Evolutionary conservation across 2,329 filamentous ascomycete genomes (phyloP).

Genomic region (Fusarium aywerte): DNA sequence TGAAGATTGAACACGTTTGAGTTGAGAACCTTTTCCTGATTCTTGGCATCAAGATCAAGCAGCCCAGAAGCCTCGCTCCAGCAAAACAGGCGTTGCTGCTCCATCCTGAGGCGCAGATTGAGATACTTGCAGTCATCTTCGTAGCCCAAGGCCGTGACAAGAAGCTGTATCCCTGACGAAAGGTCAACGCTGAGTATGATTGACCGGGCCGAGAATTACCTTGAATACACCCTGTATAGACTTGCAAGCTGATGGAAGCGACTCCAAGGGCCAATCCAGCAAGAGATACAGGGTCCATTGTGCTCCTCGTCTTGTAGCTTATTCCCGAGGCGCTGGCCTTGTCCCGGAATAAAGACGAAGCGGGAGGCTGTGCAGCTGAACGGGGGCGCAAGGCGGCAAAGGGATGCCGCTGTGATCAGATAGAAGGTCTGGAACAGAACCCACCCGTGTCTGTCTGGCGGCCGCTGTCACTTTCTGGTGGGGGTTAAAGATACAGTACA

Average conservation of each 20-base stretch:
- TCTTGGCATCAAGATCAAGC: constrained; percentile 56
- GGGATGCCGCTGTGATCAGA: background rate
- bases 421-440: background rate
- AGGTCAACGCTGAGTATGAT: background rate
- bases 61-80: constrained; percentile 63
- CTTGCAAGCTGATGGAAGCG: constrained; percentile 58
- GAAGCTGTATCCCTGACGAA: constrained; percentile 57
- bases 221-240: constrained; percentile 60
- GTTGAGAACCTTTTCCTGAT: constrained; percentile 55
- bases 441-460: no score
- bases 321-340: background rate
- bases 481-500: background rate
- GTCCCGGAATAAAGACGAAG: background rate
- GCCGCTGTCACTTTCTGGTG: background rate
- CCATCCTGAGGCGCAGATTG: constrained; percentile 60
- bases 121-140: constrained; percentile 61
- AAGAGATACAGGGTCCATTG: constrained; percentile 58
- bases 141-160: constrained; percentile 59
- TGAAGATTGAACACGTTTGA: constrained; percentile 62
- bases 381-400: background rate
- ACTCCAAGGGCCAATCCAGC: constrained; percentile 58
- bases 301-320: constrained; percentile 5
- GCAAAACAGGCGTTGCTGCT: constrained; percentile 61
- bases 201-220: constrained; percentile 39
- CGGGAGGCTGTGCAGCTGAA: constrained; percentile 15